Conservation (phyloP, 148 eudicot genomes). For the Simmondsia chinensis region DNA sequence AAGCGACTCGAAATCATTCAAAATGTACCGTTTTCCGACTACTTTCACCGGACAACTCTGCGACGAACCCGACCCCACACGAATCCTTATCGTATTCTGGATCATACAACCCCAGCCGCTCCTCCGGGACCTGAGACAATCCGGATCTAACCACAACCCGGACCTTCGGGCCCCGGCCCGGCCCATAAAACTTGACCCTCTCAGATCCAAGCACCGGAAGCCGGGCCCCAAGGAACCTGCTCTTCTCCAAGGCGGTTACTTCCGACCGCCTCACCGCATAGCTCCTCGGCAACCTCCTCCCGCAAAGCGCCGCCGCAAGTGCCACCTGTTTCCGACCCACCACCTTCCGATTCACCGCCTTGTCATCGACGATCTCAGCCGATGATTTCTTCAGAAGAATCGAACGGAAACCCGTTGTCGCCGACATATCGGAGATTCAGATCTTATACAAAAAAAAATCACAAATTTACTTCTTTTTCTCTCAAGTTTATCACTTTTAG, state of each 20-base stretch:
- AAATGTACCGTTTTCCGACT: conserved; percentile 75
- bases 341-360: no score
- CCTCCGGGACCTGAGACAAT: conserved; percentile 83
- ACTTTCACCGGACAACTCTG: conserved; percentile 74
- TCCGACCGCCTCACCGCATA: conserved; percentile 26
- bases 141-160: conserved; percentile 47
- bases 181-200: no score
- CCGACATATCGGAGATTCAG: no score
- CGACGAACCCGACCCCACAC: conserved; percentile 96
- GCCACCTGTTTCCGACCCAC: no score
- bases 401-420: no score
- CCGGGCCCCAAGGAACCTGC: conserved; percentile 22
- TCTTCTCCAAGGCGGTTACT: background rate
- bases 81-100: conserved; percentile 81
- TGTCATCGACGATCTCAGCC: no score
- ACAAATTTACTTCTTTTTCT: no score
- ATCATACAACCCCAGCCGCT: conserved; percentile 84
- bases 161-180: conserved; percentile 43
- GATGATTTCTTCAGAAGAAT: no score
- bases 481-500: no score
- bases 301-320: conserved; percentile 29
- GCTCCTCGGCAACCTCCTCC: conserved; percentile 23
- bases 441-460: no score
- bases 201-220: conserved; percentile 39
- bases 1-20: background rate